Percentiles rank a stretch among this genome's conserved stretches.
Conservation (phyloP, 139 green algal species). For the Coelastrella sp. region DNA sequence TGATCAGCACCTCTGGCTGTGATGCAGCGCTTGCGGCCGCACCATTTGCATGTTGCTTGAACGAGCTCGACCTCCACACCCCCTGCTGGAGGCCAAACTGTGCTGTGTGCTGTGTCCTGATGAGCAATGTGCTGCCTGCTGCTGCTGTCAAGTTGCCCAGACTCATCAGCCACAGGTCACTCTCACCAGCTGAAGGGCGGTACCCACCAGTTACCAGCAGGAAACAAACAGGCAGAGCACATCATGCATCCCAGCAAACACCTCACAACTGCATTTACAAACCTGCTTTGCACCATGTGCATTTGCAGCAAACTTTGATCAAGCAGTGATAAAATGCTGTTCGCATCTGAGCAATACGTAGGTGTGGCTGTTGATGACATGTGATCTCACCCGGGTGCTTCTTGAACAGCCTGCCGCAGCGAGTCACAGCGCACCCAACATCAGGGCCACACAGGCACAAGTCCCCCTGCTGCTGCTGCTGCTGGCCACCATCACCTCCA, state of each 20-base stretch:
- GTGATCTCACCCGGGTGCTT: background rate
- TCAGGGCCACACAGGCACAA: background rate
- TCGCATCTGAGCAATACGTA: too few species aligned
- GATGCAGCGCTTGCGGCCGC: background rate
- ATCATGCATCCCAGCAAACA: too few species aligned
- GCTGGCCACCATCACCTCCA: background rate
- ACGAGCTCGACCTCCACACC: constrained; percentile 43
- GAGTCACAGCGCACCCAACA: background rate
- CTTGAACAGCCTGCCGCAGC: constrained; percentile 27
- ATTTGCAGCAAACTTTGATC: too few species aligned
- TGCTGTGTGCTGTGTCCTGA: constrained; percentile 36
- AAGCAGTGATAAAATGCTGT: too few species aligned
- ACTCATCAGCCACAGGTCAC: constrained; percentile 8
- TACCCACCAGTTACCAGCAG: background rate
- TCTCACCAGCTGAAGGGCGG: background rate
- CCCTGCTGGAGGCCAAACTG: constrained; percentile 1
- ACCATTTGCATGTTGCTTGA: background rate
- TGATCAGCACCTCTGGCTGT: constrained; percentile 5
- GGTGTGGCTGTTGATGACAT: too few species aligned
- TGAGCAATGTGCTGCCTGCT: background rate
- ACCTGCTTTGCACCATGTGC: too few species aligned
- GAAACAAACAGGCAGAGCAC: too few species aligned
- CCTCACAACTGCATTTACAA: too few species aligned
- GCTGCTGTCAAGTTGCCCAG: constrained; percentile 7
- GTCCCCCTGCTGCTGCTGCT: background rate